A percentile compares a stretch with the other conserved stretches of the same genome.
Conservation (phyloP, 2,329 filamentous ascomycete genomes). For the Arachnopeziza araneosa region DNA sequence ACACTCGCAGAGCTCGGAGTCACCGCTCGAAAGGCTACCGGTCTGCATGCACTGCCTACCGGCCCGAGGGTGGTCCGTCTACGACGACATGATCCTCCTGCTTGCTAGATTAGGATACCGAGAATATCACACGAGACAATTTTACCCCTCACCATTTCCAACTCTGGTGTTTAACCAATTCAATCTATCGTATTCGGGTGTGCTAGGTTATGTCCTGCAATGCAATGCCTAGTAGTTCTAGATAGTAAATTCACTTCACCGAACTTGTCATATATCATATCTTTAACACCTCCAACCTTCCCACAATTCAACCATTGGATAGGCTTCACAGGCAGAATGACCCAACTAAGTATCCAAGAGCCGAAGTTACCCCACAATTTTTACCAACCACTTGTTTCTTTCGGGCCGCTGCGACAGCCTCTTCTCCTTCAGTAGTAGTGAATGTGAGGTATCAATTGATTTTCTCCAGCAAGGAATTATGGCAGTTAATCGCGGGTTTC, state of each 20-base stretch:
- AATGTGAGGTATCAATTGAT: not conserved
- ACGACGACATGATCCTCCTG: not conserved
- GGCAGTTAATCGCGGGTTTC: not conserved
- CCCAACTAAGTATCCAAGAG: not conserved
- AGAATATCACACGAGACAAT: not conserved
- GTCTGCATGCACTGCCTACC: not conserved
- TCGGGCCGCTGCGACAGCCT: not conserved
- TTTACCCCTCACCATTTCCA: not conserved
- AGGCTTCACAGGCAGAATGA: not conserved
- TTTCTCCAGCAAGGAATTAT: not conserved
- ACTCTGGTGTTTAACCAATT: not conserved
- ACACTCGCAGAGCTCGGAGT: not conserved
- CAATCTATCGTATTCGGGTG: not conserved
- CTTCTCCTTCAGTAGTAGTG: not conserved
- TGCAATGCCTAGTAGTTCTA: not conserved
- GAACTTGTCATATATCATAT: not conserved
- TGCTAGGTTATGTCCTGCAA: not conserved
- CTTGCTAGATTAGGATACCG: not conserved
- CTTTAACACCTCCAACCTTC: too few species aligned
- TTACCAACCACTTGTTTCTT: not conserved
- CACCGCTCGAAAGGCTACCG: not conserved
- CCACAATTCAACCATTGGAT: not conserved
- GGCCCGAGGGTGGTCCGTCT: not conserved
- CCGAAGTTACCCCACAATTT: not conserved
- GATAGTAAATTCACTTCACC: not conserved